Percentiles rank a stretch among this genome's conserved stretches.
These are phyloP conservation scores for Suillus subalutaceus DNA, from an alignment of 768 basidiomycete genomes.

Conservation along the genomic window DNA sequence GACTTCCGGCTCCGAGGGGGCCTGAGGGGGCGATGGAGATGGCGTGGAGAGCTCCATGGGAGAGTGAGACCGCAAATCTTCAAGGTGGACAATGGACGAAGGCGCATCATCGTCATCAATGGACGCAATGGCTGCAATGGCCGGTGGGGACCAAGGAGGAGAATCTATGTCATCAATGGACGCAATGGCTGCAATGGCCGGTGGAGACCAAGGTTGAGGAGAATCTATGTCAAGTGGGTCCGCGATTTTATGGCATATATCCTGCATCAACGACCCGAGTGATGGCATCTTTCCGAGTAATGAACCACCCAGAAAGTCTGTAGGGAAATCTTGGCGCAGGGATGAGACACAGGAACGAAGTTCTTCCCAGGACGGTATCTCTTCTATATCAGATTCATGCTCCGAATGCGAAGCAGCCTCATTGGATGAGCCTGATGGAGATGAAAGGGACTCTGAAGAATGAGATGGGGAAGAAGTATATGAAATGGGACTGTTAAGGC, in stretches of 20 bases:
- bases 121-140: conserved; percentile 14
- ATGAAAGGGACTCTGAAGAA: conserved; percentile 41
- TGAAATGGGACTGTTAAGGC: conserved; percentile 45
- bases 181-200: conserved; percentile 13
- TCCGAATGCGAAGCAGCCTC: conserved; percentile 34
- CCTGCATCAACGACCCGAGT: conserved; percentile 33
- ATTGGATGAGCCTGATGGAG: conserved; percentile 43
- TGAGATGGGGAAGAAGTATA: conserved; percentile 30
- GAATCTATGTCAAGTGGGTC: conserved; percentile 16
- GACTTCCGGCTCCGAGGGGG: conserved; percentile 39
- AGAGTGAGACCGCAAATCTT: conserved; percentile 43
- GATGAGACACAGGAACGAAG: conserved; percentile 19
- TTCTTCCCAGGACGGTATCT: conserved; percentile 30
- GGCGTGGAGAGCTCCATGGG: conserved; percentile 53
- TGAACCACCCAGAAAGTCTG: conserved; percentile 10
- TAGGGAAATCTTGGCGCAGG: conserved; percentile 19
- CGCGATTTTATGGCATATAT: conserved; percentile 26
- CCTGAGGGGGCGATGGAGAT: conserved; percentile 30
- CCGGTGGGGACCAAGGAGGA: conserved; percentile 18
- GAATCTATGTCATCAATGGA: conserved; percentile 9
- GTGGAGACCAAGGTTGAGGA: conserved; percentile 21
- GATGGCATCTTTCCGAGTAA: conserved; percentile 33
- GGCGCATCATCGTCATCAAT: conserved; percentile 13
- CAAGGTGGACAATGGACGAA: conserved; percentile 9
- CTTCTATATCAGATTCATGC: conserved; percentile 59